These are phyloP conservation scores for Alternaria angustiovoidea DNA, from an alignment of 2,329 filamentous ascomycete genomes.

Conservation along the genomic window DNA sequence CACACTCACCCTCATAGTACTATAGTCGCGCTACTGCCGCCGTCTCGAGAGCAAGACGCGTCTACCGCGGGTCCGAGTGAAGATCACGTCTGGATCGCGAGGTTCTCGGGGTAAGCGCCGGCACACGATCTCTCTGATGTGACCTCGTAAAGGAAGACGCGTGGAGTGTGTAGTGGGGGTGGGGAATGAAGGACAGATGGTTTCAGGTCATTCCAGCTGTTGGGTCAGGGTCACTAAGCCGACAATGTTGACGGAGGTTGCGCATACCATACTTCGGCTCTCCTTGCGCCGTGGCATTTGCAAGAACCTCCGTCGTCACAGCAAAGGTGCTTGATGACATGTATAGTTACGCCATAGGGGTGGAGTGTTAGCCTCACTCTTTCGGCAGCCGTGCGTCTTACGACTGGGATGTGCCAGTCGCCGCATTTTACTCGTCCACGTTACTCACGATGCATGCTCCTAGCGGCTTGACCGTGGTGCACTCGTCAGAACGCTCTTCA, in stretches of 20 bases:
- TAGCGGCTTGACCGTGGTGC: slow-evolving; percentile 32
- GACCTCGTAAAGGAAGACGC: slow-evolving; percentile 34
- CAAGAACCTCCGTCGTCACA: slow-evolving; percentile 28
- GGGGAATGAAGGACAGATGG: slow-evolving; percentile 29
- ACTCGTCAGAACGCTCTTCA: slow-evolving; percentile 16
- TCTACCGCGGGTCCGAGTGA: slow-evolving; percentile 26
- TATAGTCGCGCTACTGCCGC: slow-evolving; percentile 33
- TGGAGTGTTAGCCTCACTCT: slow-evolving; percentile 45
- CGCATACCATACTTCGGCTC: slow-evolving; percentile 28
- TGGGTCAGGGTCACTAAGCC: slow-evolving; percentile 27
- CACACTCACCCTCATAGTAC: slow-evolving; percentile 50
- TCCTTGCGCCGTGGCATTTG: slow-evolving; percentile 27
- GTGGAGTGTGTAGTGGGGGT: slow-evolving; percentile 37
- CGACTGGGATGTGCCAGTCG: slow-evolving; percentile 29
- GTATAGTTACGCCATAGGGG: slow-evolving; percentile 39
- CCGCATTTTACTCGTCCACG: slow-evolving; percentile 46
- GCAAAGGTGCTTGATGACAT: slow-evolving; percentile 38
- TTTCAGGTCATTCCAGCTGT: slow-evolving; percentile 32
- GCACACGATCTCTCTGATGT: slow-evolving; percentile 34
- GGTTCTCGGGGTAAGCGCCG: slow-evolving; percentile 23
- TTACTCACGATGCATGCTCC: slow-evolving; percentile 34
- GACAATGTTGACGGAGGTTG: slow-evolving; percentile 21
- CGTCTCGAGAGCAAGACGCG: slow-evolving; percentile 22
- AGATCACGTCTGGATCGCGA: slow-evolving; percentile 19
- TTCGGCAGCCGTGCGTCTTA: slow-evolving; percentile 28